These are phyloP conservation scores for Aspergillus carbonarius DNA, from an alignment of 2,329 filamentous ascomycete genomes.

Conservation along the genomic window DNA sequence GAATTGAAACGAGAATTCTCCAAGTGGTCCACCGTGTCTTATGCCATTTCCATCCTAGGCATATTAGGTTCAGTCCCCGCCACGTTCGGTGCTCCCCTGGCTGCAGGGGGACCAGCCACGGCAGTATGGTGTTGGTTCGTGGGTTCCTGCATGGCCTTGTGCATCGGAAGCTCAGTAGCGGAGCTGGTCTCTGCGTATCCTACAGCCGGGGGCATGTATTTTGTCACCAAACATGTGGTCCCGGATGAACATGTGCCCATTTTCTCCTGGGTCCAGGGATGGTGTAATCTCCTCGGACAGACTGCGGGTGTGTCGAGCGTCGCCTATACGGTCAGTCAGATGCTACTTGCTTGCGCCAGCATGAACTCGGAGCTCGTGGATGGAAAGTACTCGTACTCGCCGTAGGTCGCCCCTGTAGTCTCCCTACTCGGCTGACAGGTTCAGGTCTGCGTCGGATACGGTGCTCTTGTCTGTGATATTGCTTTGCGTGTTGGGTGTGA, in stretches of 20 bases:
- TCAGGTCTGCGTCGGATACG: slow-evolving; percentile 58
- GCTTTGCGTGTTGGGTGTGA: slow-evolving; percentile 56
- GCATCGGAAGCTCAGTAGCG: slow-evolving; percentile 64
- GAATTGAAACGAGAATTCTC: slow-evolving; percentile 63
- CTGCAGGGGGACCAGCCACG: slow-evolving; percentile 61
- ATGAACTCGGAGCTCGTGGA: slow-evolving; percentile 59
- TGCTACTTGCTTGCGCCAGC: slow-evolving; percentile 60
- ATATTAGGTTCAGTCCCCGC: slow-evolving; percentile 66
- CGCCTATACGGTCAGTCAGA: slow-evolving; percentile 63
- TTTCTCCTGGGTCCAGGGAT: slow-evolving; percentile 66
- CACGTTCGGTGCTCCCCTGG: slow-evolving; percentile 60
- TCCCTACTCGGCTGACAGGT: background rate
- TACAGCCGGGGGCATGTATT: slow-evolving; percentile 68
- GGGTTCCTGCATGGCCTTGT: slow-evolving; percentile 63
- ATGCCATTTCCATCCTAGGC: slow-evolving; percentile 65
- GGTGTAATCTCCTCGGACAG: slow-evolving; percentile 66
- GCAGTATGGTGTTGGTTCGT: slow-evolving; percentile 67
- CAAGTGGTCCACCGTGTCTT: slow-evolving; percentile 66
- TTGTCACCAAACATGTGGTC: slow-evolving; percentile 65
- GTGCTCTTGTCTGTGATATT: slow-evolving; percentile 58
- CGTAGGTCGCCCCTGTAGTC: slow-evolving; percentile 45
- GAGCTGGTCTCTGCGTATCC: slow-evolving; percentile 67
- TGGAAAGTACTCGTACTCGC: slow-evolving; percentile 54
- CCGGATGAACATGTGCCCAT: slow-evolving; percentile 60
- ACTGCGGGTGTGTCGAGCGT: slow-evolving; percentile 63